These are phyloP conservation scores for Basipetospora chlamydospora DNA, from an alignment of 2,329 filamentous ascomycete species.

Conservation along the genomic window DNA sequence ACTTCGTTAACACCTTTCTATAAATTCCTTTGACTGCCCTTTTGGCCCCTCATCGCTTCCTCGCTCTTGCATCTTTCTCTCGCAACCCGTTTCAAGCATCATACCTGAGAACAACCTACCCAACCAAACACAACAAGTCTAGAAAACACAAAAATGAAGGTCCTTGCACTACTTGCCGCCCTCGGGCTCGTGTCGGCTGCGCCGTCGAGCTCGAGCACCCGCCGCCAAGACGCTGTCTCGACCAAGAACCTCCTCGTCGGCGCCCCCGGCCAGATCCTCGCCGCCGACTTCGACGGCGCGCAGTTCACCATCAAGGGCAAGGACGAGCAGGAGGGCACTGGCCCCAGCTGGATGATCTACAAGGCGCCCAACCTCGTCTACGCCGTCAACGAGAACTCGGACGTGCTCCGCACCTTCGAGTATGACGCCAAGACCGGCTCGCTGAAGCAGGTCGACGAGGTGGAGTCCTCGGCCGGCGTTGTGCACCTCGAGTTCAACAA, in stretches of 20 bases:
- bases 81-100: no score
- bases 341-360: slow-evolving; percentile 31
- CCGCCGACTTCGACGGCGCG: slow-evolving; percentile 25
- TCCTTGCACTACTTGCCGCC: neutral
- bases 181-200: slow-evolving; percentile 1
- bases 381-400: slow-evolving; percentile 31
- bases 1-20: no score
- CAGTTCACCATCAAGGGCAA: slow-evolving; percentile 24
- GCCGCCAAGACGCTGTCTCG: neutral
- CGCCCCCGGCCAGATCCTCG: slow-evolving; percentile 22
- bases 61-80: no score
- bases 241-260: slow-evolving; percentile 24
- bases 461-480: slow-evolving; percentile 24
- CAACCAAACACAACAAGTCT: no score
- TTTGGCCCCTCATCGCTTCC: no score
- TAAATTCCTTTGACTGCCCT: no score
- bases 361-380: slow-evolving; percentile 25
- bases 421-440: slow-evolving; percentile 18
- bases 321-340: slow-evolving; percentile 14
- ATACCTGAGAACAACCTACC: no score
- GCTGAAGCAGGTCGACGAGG: slow-evolving; percentile 15
- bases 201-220: neutral
- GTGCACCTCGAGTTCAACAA: slow-evolving; percentile 32
- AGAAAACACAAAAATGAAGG: slow-evolving; percentile 1
- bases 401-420: slow-evolving; percentile 23